Evolutionary conservation across 2,329 filamentous ascomycete species (phyloP), one percentile per base, ranked within the genome.

Genomic region (Colletotrichum zoysiae): DNA sequence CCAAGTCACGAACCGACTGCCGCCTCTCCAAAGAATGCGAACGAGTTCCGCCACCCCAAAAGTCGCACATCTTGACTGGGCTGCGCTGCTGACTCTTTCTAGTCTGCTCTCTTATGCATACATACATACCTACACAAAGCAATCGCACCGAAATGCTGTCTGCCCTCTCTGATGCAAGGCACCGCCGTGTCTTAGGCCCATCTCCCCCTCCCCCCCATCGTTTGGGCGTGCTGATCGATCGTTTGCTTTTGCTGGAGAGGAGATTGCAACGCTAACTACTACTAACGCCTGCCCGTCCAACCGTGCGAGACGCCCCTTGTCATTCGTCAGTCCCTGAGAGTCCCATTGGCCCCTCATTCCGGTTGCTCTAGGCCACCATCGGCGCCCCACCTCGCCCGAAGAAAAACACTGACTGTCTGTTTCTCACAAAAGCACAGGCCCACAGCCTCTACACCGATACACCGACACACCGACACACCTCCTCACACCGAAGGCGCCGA

Each of bases 341-440:
- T 71, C 38, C 53, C 58, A 71, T 69, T 48, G 38, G 51, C 69
- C 69, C 65, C 65, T 67, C 64, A 67, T 71, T 67, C 57, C 18
- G 14, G 53, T 48, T 50, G 50, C 56, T 56, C 26, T 40, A 48
- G 55, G 61, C 48, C 50, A 56, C 60, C 7, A 7, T 63, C 44
- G 26, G 42, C 56, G 44, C 42, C 38, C 68, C 64, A 46, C 44
- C 26, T 26, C 42, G 42, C 38, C 53, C 14, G 35, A 35, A 38
- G n/a, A 63, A 63, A 53, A 61, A 56, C n/a, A n/a, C 56, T 56
- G 23, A 40, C 56, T 56, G 38, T 42, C 56, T 56, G 38, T 42
- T 44, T 20, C 35, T 61, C 51, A 12, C 14, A 8, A 55, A 46
- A 53, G 68, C 68, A 71, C 68, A 62, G 69, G 44, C 59, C 55